Evolutionary conservation across 192 early-diverging fungal species (phyloP), one percentile per base, ranked within the genome.

Genomic region (Funneliformis mosseae): DNA sequence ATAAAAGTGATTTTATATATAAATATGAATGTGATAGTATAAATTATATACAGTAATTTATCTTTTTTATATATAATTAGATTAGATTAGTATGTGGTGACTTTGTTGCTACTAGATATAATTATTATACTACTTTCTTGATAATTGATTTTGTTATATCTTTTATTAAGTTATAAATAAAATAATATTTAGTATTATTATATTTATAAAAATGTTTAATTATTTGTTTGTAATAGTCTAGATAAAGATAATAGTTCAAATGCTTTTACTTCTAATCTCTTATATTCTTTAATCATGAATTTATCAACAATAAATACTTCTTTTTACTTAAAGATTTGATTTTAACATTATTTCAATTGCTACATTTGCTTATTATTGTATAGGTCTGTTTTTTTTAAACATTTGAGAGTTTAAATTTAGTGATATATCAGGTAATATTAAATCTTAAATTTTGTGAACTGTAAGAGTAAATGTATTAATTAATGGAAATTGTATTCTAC

Each of bases 311-410:
- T 12, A 63, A 63, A 63, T 25, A n/a, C 61, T 59, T 55, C 64
- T 62, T n/a, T 82, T n/a, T n/a, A 82, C 69, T 63, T 82, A 71
- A 33, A 8, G 14, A 70, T 84, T 23, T 79, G 74, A 27, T 82
- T 82, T 45, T 66, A 84, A 64, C 70, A 76, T 61, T 60, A 28
- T 25, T 42, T 27, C 27, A 74, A 72, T 27, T 64, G 64, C 80
- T 42, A 25, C n/a, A 46, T 39, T 5, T 14, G 42, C 0, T 21
- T 61, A 25, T 8, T 18, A n/a, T n/a, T n/a, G n/a, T n/a, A n/a
- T n/a, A n/a, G n/a, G n/a, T n/a, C n/a, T n/a, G n/a, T n/a, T 66
- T 42, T n/a, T 11, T 72, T 12, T 8, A 38, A 38, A 81, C 10
- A 60, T 43, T 28, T 41, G 25, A 11, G 12, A 67, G 4, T 68